phyloP scores from a whole-genome alignment of 2,329 filamentous ascomycete genomes.

The Beauveria bassiana region DNA sequence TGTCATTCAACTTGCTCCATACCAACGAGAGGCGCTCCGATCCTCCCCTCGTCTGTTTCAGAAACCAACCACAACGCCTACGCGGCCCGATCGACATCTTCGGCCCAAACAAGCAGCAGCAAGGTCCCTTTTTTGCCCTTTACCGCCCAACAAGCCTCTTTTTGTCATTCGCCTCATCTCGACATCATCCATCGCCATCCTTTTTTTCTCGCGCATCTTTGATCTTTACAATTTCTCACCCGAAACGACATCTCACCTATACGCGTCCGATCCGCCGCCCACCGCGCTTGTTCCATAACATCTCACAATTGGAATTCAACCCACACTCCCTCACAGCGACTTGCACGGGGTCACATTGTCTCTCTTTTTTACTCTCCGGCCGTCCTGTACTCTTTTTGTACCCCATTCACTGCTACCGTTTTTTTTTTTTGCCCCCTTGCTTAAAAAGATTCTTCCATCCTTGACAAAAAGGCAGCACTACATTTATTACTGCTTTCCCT shows the following conservation, averaged over 20 bases:
- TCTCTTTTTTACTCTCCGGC: neutral
- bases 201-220: neutral
- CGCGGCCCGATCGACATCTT: neutral
- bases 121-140: no score
- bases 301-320: conserved; percentile 9
- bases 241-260: neutral
- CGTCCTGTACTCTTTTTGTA: no score
- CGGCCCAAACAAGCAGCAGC: no score
- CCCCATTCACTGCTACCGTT: no score
- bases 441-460: neutral
- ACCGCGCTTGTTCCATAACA: conserved; percentile 6
- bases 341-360: neutral
- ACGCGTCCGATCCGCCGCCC: neutral
- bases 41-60: neutral
- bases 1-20: neutral
- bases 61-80: no score
- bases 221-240: neutral
- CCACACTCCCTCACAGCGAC: neutral
- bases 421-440: no score
- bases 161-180: neutral
- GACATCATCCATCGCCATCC: neutral
- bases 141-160: no score
- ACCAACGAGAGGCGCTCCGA: neutral
- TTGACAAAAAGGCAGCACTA: neutral
- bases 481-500: no score